Conservation (phyloP, 768 basidiomycete genomes). For the Kwoniella newhampshirensis region DNA sequence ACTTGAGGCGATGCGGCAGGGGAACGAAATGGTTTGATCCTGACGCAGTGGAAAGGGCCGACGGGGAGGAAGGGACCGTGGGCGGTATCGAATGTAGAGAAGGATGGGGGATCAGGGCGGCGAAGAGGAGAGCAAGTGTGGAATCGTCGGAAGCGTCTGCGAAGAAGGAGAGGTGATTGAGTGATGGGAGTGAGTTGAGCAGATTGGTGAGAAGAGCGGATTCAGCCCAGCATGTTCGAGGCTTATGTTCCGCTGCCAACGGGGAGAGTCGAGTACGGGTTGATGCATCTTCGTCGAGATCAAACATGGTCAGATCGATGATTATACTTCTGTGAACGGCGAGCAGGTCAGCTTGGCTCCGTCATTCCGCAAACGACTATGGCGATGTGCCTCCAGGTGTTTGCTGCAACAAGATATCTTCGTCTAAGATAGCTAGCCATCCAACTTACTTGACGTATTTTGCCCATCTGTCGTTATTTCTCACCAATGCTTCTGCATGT, state of each 20-base stretch:
- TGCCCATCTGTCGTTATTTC: constrained; percentile 40
- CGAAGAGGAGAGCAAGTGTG: constrained; percentile 42
- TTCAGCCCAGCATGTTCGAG: constrained; percentile 43
- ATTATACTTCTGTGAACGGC: constrained; percentile 36
- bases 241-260: constrained; percentile 9
- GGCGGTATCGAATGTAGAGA: constrained; percentile 33
- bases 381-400: neutral
- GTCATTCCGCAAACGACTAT: neutral
- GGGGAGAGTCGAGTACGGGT: constrained; percentile 13
- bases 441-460: constrained; percentile 43
- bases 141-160: constrained; percentile 50
- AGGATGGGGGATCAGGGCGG: constrained; percentile 40
- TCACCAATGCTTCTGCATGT: constrained; percentile 36
- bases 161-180: constrained; percentile 50
- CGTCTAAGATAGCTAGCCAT: too few species aligned
- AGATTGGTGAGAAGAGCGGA: constrained; percentile 39
- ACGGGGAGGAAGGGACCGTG: constrained; percentile 19
- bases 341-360: constrained; percentile 2
- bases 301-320: constrained; percentile 51
- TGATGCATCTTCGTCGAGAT: constrained; percentile 27
- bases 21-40: constrained; percentile 14
- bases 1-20: constrained; percentile 30
- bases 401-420: neutral
- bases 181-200: constrained; percentile 37
- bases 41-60: constrained; percentile 19